Base-by-base conservation (phyloP, 1,139 yeast species). In the Nakaseomyces kungkrabaensis region DNA sequence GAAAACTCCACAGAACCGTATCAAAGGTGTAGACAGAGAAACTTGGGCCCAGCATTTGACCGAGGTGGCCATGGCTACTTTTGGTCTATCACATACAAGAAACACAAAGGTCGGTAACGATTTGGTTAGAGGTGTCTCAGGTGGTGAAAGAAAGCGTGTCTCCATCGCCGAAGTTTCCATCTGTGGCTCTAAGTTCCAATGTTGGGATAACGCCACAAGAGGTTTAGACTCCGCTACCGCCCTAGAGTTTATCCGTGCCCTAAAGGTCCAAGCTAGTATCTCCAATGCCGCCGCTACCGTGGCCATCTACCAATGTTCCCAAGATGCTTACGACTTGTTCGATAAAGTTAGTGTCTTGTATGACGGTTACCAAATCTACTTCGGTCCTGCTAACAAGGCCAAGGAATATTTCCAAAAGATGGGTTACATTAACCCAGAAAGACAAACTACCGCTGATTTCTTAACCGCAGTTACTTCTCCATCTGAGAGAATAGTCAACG, bases 301-400 rank as follows among this genome's bases (percentile, higher is more conserved):
- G 55, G 88, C 95, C 29, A 81, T 86, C 52, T 86, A 86, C 67
- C 95, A 86, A 70, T 86, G 90, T 58, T 81, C 87, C 37, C 87
- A 84, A 69, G 84, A 79, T 62, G 85, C 85, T 3, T 74, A 73
- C 55, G 72, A 72, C 51, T 62, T 68, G 36, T 74, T 74, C 56
- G 76, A 74, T 57, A 73, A 73, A 52, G 77, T 73, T 5, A 67
- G 73, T 13, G 71, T 74, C n/a, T 62, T 74, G 47, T 73, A 74
- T 53, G 63, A 65, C 44, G 78, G 78, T 29, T 63, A 66, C 50
- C 77, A 74, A 59, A 62, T 74, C 29, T 74, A 65, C 53, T 74
- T 63, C 52, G 78, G 78, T 10, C 69, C 71, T 5, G 62, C 66
- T 32, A 48, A 51, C 10, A 59, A 66, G 34, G 78, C 78, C 9